Evolutionary conservation across 352 stramenopile species (phyloP).

Genomic region (Pythium folliculosum): DNA sequence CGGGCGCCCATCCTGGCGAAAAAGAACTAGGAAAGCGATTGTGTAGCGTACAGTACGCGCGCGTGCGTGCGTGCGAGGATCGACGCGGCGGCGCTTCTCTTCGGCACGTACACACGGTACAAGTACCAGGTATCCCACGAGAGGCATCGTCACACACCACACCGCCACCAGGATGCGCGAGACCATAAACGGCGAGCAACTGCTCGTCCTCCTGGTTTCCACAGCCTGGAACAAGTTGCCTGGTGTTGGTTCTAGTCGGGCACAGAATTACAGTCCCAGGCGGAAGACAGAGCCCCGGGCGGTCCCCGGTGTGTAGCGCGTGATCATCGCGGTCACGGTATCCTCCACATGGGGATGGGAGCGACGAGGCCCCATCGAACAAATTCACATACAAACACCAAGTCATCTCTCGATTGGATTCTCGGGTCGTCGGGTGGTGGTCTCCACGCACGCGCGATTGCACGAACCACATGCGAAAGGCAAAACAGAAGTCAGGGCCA

Average conservation of each 20-base stretch:
- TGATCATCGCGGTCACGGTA: background rate
- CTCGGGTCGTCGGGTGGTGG: background rate
- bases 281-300: no score
- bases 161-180: background rate
- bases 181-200: no score
- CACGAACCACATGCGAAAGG: slow-evolving; percentile 18
- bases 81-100: no score
- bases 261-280: background rate
- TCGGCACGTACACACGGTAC: no score
- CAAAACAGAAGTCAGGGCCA: slow-evolving; percentile 7
- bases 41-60: background rate
- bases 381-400: background rate
- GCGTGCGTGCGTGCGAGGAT: background rate
- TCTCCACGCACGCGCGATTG: slow-evolving; percentile 1
- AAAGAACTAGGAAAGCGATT: background rate
- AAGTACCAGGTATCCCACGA: no score
- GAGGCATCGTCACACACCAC: background rate
- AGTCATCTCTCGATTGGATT: background rate
- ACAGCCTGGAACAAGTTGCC: no score
- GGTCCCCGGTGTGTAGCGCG: background rate
- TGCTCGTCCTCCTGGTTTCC: no score
- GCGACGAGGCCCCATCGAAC: no score
- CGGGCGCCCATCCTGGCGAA: background rate
- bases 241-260: no score
- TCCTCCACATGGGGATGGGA: background rate